phyloP scores from a whole-genome alignment of 257 asterid genomes.

The Datura wrightii region DNA sequence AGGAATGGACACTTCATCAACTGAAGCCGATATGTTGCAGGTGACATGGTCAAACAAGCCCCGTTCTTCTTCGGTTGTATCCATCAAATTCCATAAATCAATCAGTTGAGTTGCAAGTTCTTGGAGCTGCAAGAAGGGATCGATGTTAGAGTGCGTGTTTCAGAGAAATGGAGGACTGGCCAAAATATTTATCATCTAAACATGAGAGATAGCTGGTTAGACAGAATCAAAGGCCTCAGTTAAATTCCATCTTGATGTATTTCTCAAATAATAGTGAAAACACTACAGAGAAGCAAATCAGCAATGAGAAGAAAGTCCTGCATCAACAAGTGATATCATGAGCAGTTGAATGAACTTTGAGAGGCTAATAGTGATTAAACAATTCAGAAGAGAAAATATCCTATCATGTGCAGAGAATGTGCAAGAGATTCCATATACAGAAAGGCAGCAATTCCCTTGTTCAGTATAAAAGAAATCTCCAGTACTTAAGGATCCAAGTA shows the following conservation, averaged over 20 bases:
- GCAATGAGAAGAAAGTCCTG: neutral
- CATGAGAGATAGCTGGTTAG: neutral
- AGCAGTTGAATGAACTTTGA: neutral
- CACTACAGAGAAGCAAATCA: neutral
- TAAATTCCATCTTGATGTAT: constrained; percentile 2
- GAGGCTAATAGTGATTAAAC: neutral
- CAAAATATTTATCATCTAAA: neutral
- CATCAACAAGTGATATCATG: neutral
- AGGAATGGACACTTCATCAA: constrained; percentile 78
- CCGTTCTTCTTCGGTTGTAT: constrained; percentile 78
- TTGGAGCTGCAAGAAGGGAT: constrained; percentile 72
- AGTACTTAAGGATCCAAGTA: constrained; percentile 3
- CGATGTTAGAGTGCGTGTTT: neutral
- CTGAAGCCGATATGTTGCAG: constrained; percentile 83
- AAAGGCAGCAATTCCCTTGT: neutral
- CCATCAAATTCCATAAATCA: constrained; percentile 99
- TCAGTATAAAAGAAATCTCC: neutral
- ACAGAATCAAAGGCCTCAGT: neutral
- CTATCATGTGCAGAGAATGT: constrained; percentile 1
- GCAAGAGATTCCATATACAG: neutral
- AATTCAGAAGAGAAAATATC: neutral
- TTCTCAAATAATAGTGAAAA: neutral
- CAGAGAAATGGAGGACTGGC: neutral
- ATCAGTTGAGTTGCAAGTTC: constrained; percentile 81
- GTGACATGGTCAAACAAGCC: constrained; percentile 68